phyloP scores from a whole-genome alignment of 352 stramenopile species.

The Globisporangium canariense region DNA sequence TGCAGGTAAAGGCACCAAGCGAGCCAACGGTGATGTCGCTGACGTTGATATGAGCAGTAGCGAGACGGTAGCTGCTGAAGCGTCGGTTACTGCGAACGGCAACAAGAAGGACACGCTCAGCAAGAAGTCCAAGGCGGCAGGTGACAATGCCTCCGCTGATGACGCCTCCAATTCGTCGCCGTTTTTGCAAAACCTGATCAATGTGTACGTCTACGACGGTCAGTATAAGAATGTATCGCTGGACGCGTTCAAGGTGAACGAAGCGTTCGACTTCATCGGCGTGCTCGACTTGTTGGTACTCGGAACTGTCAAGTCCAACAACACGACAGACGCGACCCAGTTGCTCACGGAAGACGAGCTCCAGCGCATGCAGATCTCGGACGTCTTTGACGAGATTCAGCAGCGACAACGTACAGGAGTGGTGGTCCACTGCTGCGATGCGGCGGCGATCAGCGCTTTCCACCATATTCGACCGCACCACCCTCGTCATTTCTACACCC shows the following conservation, averaged over 20 bases:
- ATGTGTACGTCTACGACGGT: conserved; percentile 70
- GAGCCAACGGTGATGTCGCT: conserved; percentile 38
- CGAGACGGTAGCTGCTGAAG: not conserved
- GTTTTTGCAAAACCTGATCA: conserved; percentile 35
- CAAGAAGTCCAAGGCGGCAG: conserved; percentile 46
- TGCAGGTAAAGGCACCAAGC: conserved; percentile 36
- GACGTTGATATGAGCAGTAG: conserved; percentile 9
- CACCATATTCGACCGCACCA: conserved; percentile 55
- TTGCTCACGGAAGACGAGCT: conserved; percentile 30
- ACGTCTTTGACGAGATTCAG: conserved; percentile 58
- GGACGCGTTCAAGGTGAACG: conserved; percentile 77
- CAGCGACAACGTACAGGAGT: conserved; percentile 43
- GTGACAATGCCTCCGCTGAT: not conserved
- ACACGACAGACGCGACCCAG: conserved; percentile 17
- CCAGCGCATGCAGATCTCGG: conserved; percentile 57
- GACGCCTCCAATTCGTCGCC: not conserved
- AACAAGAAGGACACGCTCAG: conserved; percentile 15
- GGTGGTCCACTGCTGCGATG: conserved; percentile 68
- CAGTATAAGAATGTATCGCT: conserved; percentile 46
- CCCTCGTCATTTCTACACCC: conserved; percentile 24
- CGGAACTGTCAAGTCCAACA: conserved; percentile 13
- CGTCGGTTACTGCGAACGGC: not conserved
- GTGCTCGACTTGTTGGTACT: conserved; percentile 65
- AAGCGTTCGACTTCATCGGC: conserved; percentile 79
- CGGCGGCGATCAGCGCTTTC: conserved; percentile 27